Evolutionary conservation across 2,329 filamentous ascomycete genomes (phyloP), one percentile per base, ranked within the genome.

Genomic region (Fusarium zealandicum): DNA sequence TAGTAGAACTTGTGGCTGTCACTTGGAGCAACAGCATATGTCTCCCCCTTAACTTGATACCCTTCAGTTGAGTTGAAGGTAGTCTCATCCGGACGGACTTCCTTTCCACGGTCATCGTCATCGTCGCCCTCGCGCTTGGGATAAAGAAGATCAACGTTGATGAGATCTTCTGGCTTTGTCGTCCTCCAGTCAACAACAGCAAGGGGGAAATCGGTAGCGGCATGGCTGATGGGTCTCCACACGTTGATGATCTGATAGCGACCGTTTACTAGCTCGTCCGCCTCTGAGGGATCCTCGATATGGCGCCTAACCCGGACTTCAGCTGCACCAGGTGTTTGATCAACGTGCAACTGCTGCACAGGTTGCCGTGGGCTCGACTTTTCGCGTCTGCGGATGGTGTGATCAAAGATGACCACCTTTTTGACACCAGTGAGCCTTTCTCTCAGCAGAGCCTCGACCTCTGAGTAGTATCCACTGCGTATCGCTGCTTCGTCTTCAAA

Each of bases 331-430:
- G 86, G 82, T 0, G 88, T 90, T 72, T 90, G 88, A 66, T 91
- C 88, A 12, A 90, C 86, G 57, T 90, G 88, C 0, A 90, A 85
- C 61, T 85, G 82, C 69, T 88, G 84, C 0, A 90, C 87, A 0
- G 88, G 88, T 58, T 84, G 82, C 6, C 88, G 79, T 0, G 85
- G 78, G 0, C 85, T 76, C 2, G 75, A 70, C n/a, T 82, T 80
- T 2, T 76, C 71, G 16, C 81, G 75, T 6, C 82, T 75, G 2
- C 88, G 81, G 61, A 90, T 87, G 0, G 88, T 90, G 70, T 90
- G 88, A 71, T 90, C 88, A 68, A 90, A 90, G 53, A 90, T 87
- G 54, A 85, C 79, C 10, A 90, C 80, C 55, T 84, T 84, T 47
- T 81, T 82, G 45, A 87, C 75, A 0, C 78, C 81, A 0, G 80